Base-by-base conservation (phyloP, 129 eudicot genomes). In the Centella asiatica region DNA sequence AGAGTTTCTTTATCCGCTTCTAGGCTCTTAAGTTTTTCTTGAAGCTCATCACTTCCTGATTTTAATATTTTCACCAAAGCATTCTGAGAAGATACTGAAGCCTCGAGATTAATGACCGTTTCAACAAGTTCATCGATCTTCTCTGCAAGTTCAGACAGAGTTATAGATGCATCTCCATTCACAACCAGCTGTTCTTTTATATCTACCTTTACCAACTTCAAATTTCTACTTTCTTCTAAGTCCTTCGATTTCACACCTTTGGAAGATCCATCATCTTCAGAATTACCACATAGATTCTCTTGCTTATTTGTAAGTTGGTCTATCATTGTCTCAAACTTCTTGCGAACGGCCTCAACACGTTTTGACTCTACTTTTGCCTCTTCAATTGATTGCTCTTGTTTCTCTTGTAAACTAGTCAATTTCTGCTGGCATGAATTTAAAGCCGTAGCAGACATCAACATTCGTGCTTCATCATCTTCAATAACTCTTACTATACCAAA, bases 81-180 rank as follows among this genome's bases (percentile, higher is more conserved):
- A 72, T 27, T 66, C 44, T 88, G 85, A 29, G 94, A 81, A 66
- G 69, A 54, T 37, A 85, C 74, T 4, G 65, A 76, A 6, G 76
- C 77, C 73, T 84, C 96, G 50, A 81, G 24, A 25, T 6, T 54
- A 37, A 88, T 67, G 22, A 84, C 79, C 44, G 76, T 81, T 15
- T 77, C 88, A 49, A 88, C 94, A 65, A 84, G 77, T 37, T 81
- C 83, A 52, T 88, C 89, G 46, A 84, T 78, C 76, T 84, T 84
- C 44, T 84, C 87, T 39, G 79, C 85, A 51, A 88, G 78, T 51
- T 79, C 77, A 22, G 81, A 61, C 59, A 81, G 74, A 23, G 84
- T 76, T 61, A 79, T 48, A 12, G 67, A 52, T n/a, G 53, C 44
- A 23, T 56, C 52, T 5, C 74, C 74, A 60, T 52, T 36, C 17